Evolutionary conservation across 1,284 basidiomycete genomes (phyloP).

Genomic region (Boletus hoseneyae): DNA sequence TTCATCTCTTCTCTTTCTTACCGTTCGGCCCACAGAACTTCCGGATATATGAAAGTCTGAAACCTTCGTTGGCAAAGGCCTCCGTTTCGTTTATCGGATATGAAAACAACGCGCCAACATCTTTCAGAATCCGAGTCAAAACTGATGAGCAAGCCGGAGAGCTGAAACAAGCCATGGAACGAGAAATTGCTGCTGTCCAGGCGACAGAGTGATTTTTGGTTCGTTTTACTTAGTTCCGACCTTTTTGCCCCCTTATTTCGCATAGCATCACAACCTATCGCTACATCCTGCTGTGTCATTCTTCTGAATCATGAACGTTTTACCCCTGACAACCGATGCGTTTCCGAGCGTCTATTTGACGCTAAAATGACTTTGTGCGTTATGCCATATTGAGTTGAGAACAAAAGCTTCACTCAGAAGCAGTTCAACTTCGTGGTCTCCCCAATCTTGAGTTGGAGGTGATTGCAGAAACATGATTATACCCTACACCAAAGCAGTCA

Average conservation of each 20-base stretch:
- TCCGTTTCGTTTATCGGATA: slow-evolving; percentile 66
- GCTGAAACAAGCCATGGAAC: slow-evolving; percentile 58
- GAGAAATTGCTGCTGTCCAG: slow-evolving; percentile 54
- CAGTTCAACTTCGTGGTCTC: slow-evolving; percentile 93
- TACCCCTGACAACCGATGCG: not conserved
- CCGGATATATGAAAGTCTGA: slow-evolving; percentile 52
- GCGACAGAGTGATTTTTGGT: slow-evolving; percentile 24
- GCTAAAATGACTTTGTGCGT: slow-evolving; percentile 87
- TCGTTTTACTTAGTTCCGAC: not conserved
- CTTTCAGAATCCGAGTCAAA: slow-evolving; percentile 63
- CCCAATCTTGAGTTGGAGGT: slow-evolving; percentile 93
- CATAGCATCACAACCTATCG: slow-evolving; percentile 26
- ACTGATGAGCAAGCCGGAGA: slow-evolving; percentile 58
- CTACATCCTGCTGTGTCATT: slow-evolving; percentile 25
- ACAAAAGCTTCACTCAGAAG: slow-evolving; percentile 96
- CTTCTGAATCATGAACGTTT: slow-evolving; percentile 8
- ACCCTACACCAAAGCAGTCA: slow-evolving; percentile 50
- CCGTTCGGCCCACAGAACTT: slow-evolving; percentile 54
- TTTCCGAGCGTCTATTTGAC: slow-evolving; percentile 31
- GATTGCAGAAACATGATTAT: slow-evolving; percentile 99
- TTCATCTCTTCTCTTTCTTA: slow-evolving; percentile 5
- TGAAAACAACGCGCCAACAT: slow-evolving; percentile 53
- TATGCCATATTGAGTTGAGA: slow-evolving; percentile 90
- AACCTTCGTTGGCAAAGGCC: slow-evolving; percentile 49
- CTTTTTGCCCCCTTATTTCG: slow-evolving; percentile 1